Percentiles rank a stretch among this genome's conserved stretches.
Evolutionary conservation across 1,284 basidiomycete species (phyloP).

Genomic region (Somion occarium): DNA sequence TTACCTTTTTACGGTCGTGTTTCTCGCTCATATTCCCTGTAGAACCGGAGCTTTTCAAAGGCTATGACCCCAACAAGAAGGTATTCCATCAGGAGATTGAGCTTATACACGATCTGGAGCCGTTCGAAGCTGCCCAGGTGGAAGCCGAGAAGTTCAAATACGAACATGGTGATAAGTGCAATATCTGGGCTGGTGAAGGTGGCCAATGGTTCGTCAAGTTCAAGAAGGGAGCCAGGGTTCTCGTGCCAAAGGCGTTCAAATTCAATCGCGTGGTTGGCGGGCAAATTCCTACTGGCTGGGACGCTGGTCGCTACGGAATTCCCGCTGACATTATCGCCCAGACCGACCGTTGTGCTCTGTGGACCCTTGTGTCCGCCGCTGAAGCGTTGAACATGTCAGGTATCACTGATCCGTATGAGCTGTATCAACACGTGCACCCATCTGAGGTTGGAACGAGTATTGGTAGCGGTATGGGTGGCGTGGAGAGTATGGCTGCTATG

Average conservation of each 20-base stretch:
- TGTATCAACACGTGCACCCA: conserved; percentile 96
- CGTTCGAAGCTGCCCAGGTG: conserved; percentile 86
- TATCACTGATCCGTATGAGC: conserved; percentile 95
- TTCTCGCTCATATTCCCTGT: conserved; percentile 18
- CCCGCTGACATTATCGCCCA: conserved; percentile 97
- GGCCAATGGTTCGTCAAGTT: conserved; percentile 97
- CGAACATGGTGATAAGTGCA: conserved; percentile 95
- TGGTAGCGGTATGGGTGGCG: conserved; percentile 97
- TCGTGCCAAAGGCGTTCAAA: conserved; percentile 92
- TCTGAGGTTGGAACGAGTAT: conserved; percentile 91
- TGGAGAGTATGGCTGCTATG: conserved; percentile 88
- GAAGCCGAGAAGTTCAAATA: conserved; percentile 96
- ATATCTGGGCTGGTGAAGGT: conserved; percentile 87
- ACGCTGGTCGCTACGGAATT: conserved; percentile 93
- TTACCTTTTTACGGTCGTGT: conserved; percentile 1
- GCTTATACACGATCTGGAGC: conserved; percentile 94
- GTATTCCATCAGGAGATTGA: conserved; percentile 97
- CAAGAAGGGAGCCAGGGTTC: conserved; percentile 95
- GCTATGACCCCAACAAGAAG: conserved; percentile 97
- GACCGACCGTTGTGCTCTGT: conserved; percentile 91
- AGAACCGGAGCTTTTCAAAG: conserved; percentile 97
- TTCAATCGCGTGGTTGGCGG: conserved; percentile 95
- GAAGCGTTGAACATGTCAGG: conserved; percentile 97
- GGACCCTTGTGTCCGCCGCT: conserved; percentile 93
- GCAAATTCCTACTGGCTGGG: conserved; percentile 96